Percentiles rank a stretch among this genome's conserved stretches.
phyloP scores from a whole-genome alignment of 208 protist genomes.

The Crithidia thermophila region DNA sequence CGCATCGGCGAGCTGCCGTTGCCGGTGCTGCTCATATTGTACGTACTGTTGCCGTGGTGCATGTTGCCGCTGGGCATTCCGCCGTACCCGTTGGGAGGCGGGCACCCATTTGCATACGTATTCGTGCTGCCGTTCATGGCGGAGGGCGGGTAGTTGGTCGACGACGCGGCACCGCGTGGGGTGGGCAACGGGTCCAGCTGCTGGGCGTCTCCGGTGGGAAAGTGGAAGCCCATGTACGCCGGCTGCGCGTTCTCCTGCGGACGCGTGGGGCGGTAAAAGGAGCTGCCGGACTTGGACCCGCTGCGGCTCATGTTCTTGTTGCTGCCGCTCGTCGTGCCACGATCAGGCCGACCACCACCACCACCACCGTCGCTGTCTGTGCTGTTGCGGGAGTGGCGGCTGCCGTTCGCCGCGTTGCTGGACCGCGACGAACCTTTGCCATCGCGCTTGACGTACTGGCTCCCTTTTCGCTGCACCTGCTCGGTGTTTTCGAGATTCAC shows the following conservation, averaged over 20 bases:
- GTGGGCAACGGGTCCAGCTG: conserved; percentile 14
- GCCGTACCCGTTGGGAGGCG: background rate
- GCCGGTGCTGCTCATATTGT: background rate
- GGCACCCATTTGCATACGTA: conserved; percentile 1
- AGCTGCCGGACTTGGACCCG: conserved; percentile 5
- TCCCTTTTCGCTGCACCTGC: background rate
- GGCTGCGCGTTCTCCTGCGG: background rate
- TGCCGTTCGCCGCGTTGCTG: background rate
- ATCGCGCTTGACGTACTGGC: background rate
- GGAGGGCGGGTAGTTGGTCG: background rate
- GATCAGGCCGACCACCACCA: conserved; percentile 2
- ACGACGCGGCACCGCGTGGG: background rate
- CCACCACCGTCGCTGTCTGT: background rate
- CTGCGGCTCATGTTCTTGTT: conserved; percentile 1
- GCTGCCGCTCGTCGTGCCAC: conserved; percentile 4
- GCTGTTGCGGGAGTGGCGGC: background rate
- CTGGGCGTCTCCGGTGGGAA: conserved; percentile 2
- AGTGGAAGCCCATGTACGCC: conserved; percentile 8
- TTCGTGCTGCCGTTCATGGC: background rate
- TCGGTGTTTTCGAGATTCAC: background rate
- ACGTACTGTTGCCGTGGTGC: background rate
- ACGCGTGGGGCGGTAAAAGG: background rate
- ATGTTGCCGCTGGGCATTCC: background rate
- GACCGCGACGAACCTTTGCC: background rate
- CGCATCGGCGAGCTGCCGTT: background rate